Conservation (phyloP, 805 yeast genomes). For the Saturnispora sanitii region DNA sequence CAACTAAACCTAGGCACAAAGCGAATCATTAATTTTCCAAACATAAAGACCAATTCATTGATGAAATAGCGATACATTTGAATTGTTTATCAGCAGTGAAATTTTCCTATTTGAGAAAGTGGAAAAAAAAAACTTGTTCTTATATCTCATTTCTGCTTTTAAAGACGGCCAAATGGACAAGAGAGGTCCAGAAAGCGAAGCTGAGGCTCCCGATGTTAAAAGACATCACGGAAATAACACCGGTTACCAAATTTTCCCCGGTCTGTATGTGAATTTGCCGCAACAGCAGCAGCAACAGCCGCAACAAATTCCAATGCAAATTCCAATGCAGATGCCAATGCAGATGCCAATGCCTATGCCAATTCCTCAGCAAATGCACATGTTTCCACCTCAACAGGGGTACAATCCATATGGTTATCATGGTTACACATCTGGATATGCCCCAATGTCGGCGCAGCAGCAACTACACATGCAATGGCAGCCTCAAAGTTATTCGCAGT, state of each 20-base stretch:
- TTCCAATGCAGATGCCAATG: not conserved
- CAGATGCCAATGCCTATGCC: not conserved
- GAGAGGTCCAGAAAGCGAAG: not conserved
- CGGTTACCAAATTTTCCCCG: slow-evolving; percentile 11
- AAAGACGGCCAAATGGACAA: not conserved
- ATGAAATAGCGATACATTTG: too few species aligned
- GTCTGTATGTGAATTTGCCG: slow-evolving; percentile 10
- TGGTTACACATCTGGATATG: too few species aligned
- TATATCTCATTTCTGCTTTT: not conserved
- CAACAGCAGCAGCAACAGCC: slow-evolving; percentile 2
- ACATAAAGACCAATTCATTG: too few species aligned
- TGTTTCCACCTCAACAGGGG: not conserved
- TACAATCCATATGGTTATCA: not conserved
- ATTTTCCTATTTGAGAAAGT: not conserved
- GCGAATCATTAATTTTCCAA: too few species aligned
- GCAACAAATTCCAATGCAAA: not conserved
- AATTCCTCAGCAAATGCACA: not conserved
- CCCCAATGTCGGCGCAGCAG: slow-evolving; percentile 3
- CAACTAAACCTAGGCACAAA: too few species aligned
- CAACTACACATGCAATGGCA: slow-evolving; percentile 7
- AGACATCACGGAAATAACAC: not conserved
- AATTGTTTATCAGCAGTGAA: too few species aligned
- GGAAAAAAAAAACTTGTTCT: not conserved
- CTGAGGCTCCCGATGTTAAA: not conserved
- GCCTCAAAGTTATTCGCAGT: slow-evolving; percentile 6